These are phyloP conservation scores for Bigelowiella natans DNA, from an alignment of 78 protist genomes.

Conservation along the genomic window DNA sequence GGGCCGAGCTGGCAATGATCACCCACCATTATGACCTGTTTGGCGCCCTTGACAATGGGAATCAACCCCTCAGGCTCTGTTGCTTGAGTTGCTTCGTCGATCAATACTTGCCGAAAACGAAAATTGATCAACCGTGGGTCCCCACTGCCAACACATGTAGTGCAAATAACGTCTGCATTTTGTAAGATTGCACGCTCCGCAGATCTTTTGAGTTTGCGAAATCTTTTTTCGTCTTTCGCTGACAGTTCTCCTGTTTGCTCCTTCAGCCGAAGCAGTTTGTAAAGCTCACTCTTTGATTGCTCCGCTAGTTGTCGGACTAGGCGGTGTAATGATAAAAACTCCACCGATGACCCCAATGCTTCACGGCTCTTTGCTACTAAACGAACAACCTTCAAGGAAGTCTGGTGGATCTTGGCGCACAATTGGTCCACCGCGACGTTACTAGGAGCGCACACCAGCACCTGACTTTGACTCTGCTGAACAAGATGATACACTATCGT, in stretches of 20 bases:
- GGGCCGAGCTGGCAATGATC: constrained; percentile 97
- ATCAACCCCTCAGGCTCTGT: constrained; percentile 97
- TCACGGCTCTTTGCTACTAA: constrained; percentile 91
- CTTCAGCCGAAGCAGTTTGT: constrained; percentile 68
- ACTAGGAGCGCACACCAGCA: constrained; percentile 93
- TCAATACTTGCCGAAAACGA: constrained; percentile 76
- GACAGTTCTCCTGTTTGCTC: constrained; percentile 44
- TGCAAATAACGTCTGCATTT: constrained; percentile 90
- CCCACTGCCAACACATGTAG: constrained; percentile 97
- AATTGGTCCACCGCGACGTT: constrained; percentile 98
- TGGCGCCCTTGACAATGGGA: constrained; percentile 88
- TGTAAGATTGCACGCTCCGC: constrained; percentile 72
- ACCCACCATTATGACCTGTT: constrained; percentile 57
- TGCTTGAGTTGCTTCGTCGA: constrained; percentile 94
- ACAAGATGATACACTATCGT: constrained; percentile 89
- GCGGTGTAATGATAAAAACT: constrained; percentile 83
- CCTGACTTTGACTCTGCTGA: constrained; percentile 49
- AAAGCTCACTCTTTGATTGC: constrained; percentile 48
- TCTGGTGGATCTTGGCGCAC: constrained; percentile 30
- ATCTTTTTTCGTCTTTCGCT: constrained; percentile 23
- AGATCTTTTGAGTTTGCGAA: background rate
- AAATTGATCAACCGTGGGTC: constrained; percentile 80
- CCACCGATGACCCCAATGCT: constrained; percentile 69
- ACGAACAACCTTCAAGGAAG: constrained; percentile 93
- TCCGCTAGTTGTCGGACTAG: constrained; percentile 54